Evolutionary conservation across 495 filamentous ascomycete species (phyloP).

Genomic region (Xylaria palmicola): DNA sequence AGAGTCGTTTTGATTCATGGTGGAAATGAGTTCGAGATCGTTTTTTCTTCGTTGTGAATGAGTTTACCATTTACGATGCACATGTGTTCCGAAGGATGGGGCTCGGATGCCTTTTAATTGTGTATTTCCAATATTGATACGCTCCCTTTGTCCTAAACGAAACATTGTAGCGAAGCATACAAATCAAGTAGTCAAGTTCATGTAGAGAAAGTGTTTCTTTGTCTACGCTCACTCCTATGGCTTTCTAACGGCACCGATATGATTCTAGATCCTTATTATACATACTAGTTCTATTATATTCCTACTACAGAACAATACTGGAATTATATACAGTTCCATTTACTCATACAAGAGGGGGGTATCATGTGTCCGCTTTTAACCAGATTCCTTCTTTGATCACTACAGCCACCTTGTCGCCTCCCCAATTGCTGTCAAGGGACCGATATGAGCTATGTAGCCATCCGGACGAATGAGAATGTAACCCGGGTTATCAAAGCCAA

Average conservation of each 20-base stretch:
- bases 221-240: not conserved
- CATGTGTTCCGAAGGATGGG: too few relatives aligned
- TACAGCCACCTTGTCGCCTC: constrained; percentile 22
- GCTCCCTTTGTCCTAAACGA: too few relatives aligned
- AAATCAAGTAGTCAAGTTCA: not conserved
- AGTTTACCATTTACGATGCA: too few relatives aligned
- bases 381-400: not conserved
- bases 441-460: constrained; percentile 25
- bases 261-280: not conserved
- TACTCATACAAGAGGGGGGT: not conserved
- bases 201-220: too few relatives aligned
- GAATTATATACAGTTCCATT: not conserved
- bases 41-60: too few relatives aligned
- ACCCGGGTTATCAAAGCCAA: constrained; percentile 22
- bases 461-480: constrained; percentile 30
- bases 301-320: not conserved
- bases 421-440: constrained; percentile 18
- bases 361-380: not conserved
- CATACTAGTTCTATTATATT: not conserved
- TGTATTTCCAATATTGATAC: too few relatives aligned
- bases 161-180: not conserved
- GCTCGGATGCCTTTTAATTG: too few relatives aligned
- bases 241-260: not conserved
- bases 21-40: too few relatives aligned
- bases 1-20: not conserved